Percentiles rank a stretch among this genome's conserved stretches.
phyloP scores from a whole-genome alignment of 1,284 basidiomycete genomes.

The Tilletia walkeri region DNA sequence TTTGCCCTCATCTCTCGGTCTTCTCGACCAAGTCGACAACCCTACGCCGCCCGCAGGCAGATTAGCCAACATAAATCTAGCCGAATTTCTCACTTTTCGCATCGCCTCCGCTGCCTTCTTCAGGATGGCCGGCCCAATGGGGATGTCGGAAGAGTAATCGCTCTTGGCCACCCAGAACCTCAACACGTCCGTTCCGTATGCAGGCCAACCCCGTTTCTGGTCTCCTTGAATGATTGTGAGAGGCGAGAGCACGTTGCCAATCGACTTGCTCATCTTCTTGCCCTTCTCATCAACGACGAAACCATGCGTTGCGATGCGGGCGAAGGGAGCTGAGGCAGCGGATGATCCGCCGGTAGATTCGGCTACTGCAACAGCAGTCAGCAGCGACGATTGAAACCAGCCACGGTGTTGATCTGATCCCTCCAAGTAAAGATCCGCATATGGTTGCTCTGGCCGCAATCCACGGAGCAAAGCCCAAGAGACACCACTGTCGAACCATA shows the following conservation, averaged over 20 bases:
- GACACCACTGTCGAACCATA: slow-evolving; percentile 98
- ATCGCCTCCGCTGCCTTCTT: slow-evolving; percentile 74
- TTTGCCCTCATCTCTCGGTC: too few relatives aligned
- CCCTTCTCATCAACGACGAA: slow-evolving; percentile 90
- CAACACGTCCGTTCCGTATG: slow-evolving; percentile 81
- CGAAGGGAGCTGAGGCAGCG: slow-evolving; percentile 66
- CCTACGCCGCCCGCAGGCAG: slow-evolving; percentile 25
- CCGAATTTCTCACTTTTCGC: slow-evolving; percentile 82
- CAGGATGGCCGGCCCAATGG: slow-evolving; percentile 77
- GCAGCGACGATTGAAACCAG: slow-evolving; percentile 95
- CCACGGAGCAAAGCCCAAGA: slow-evolving; percentile 79
- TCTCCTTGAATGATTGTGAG: slow-evolving; percentile 76
- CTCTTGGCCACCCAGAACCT: slow-evolving; percentile 89
- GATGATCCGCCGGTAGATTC: not conserved
- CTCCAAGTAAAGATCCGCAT: slow-evolving; percentile 88
- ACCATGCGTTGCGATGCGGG: slow-evolving; percentile 85
- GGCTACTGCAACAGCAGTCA: slow-evolving; percentile 70
- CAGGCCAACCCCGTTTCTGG: slow-evolving; percentile 60
- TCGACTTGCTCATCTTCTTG: slow-evolving; percentile 97
- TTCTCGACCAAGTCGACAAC: not conserved
- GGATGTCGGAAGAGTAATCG: slow-evolving; percentile 84
- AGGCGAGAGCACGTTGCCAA: slow-evolving; percentile 88
- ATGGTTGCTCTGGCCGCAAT: slow-evolving; percentile 53
- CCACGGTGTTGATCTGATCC: slow-evolving; percentile 97
- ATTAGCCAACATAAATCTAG: slow-evolving; percentile 86